Percentiles rank a stretch among this genome's conserved stretches.
Conservation (phyloP, 139 green algal species). For the Picochlorum sp. region DNA sequence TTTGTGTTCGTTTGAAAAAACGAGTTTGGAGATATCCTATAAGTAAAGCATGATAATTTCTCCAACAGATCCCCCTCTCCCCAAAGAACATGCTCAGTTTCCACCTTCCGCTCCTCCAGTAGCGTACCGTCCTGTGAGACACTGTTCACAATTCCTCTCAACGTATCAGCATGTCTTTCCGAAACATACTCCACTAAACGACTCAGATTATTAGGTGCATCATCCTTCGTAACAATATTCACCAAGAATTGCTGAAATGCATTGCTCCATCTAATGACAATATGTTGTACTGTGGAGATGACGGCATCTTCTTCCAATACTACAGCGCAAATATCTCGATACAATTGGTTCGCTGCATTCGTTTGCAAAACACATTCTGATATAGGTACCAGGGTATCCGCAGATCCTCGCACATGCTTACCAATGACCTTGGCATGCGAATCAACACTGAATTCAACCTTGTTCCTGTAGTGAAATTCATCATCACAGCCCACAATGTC, state of each 20-base stretch:
- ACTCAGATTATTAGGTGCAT: conserved; percentile 19
- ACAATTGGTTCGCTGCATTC: neutral
- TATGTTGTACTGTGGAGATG: conserved; percentile 25
- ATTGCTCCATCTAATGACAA: conserved; percentile 32
- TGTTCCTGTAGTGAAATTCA: conserved; percentile 68
- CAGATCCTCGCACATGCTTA: neutral
- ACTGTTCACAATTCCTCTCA: conserved; percentile 40
- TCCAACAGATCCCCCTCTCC: conserved; percentile 27
- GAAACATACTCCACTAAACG: conserved; percentile 17
- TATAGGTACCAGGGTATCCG: neutral
- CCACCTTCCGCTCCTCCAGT: conserved; percentile 4
- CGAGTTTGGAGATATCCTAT: conserved; percentile 55
- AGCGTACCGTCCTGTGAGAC: conserved; percentile 11
- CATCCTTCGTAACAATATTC: conserved; percentile 23
- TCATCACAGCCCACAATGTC: conserved; percentile 21
- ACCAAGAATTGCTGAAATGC: conserved; percentile 5
- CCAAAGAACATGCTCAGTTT: conserved; percentile 15
- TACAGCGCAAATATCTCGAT: neutral
- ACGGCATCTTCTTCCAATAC: conserved; percentile 1
- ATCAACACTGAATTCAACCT: conserved; percentile 38
- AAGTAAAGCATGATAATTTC: conserved; percentile 48
- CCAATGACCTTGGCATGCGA: neutral
- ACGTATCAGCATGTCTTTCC: neutral
- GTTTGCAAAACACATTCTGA: conserved; percentile 1
- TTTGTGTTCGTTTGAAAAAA: conserved; percentile 90